phyloP scores from a whole-genome alignment of 1,284 basidiomycete species.

The Fistulina hepatica region DNA sequence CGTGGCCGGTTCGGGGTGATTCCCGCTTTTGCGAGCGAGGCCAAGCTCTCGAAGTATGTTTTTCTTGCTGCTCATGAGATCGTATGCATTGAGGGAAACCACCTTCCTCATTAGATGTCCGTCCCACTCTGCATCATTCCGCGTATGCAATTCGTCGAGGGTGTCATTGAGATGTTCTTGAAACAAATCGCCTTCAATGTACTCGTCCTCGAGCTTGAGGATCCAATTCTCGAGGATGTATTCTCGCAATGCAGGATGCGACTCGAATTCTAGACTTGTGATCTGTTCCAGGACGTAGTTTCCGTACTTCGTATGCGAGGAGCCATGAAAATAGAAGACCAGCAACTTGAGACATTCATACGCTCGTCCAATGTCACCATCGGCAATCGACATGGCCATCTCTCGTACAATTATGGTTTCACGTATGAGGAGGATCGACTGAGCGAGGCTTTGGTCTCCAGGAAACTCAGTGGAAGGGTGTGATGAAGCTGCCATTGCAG shows the following conservation, averaged over 20 bases:
- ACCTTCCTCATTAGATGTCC: not conserved
- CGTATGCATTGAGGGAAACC: not conserved
- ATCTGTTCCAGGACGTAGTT: slow-evolving; percentile 11
- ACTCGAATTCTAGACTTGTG: slow-evolving; percentile 9
- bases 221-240: not conserved
- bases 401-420: slow-evolving; percentile 11
- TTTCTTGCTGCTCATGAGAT: not conserved
- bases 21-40: not conserved
- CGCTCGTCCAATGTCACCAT: not conserved
- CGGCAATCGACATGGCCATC: not conserved
- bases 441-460: slow-evolving; percentile 14
- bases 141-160: no score
- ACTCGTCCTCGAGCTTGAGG: not conserved
- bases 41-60: not conserved
- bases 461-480: not conserved
- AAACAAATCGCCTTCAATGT: not conserved
- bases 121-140: no score
- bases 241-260: not conserved
- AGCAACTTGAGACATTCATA: not conserved
- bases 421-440: slow-evolving; percentile 11
- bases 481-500: not conserved
- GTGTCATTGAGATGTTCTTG: not conserved
- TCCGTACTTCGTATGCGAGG: slow-evolving; percentile 9
- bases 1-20: not conserved
- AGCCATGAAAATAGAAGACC: slow-evolving; percentile 10